Percentiles rank a stretch among this genome's conserved stretches.
Conservation (phyloP, 2,329 filamentous ascomycete species). For the Harringtonia aguacate region DNA sequence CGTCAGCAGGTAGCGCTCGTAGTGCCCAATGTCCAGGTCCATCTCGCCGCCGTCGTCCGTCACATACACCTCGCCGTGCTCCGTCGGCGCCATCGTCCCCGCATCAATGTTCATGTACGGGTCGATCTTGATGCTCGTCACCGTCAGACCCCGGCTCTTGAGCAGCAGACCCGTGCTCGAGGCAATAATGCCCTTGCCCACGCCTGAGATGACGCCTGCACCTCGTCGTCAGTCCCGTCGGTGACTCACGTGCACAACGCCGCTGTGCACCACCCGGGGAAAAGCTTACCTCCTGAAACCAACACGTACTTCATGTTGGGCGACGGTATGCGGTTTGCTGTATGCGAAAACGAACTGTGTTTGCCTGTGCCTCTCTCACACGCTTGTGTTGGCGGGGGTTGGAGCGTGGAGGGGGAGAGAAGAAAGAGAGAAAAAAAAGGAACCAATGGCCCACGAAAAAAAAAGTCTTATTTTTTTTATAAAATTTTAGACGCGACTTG, state of each 20-base stretch:
- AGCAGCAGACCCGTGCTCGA: slow-evolving; percentile 49
- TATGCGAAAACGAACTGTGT: not conserved
- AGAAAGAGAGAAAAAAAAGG: slow-evolving; percentile 1
- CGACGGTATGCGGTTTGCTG: not conserved
- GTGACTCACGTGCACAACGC: not conserved
- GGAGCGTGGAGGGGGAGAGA: not conserved
- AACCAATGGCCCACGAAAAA: not conserved
- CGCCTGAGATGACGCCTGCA: slow-evolving; percentile 14
- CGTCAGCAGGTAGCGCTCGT: slow-evolving; percentile 64
- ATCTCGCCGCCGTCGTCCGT: slow-evolving; percentile 68
- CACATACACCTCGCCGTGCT: slow-evolving; percentile 83
- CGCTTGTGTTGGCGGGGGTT: not conserved
- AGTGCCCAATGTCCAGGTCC: slow-evolving; percentile 47
- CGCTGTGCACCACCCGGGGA: not conserved
- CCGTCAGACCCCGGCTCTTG: slow-evolving; percentile 70
- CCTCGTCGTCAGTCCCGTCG: not conserved
- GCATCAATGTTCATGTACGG: slow-evolving; percentile 33
- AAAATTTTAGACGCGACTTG: slow-evolving; percentile 2
- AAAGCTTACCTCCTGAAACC: slow-evolving; percentile 13
- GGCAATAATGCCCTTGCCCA: slow-evolving; percentile 16
- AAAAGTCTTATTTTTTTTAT: not conserved
- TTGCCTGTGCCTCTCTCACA: slow-evolving; percentile 1
- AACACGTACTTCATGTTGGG: slow-evolving; percentile 16
- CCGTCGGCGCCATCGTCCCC: slow-evolving; percentile 25
- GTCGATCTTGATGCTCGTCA: slow-evolving; percentile 43